Evolutionary conservation across 1,139 yeast genomes (phyloP).

Genomic region (Wickerhamiella pararugosa): DNA sequence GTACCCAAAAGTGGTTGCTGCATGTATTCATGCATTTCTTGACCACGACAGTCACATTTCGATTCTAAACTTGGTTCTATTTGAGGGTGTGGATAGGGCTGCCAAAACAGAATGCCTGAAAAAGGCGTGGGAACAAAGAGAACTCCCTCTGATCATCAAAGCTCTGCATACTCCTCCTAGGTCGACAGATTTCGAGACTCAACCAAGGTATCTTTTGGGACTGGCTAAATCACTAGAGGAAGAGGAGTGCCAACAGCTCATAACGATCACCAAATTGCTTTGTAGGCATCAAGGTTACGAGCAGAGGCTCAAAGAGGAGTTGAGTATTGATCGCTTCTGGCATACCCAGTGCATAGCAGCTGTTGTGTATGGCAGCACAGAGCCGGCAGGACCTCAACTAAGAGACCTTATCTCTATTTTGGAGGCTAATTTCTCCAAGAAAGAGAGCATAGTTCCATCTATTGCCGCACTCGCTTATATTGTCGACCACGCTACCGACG

Average conservation of each 20-base stretch:
- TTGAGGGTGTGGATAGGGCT: background rate
- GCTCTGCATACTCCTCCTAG: conserved; percentile 3
- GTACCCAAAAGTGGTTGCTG: background rate
- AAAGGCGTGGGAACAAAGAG: background rate
- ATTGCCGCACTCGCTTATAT: too few species aligned
- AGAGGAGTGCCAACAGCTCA: background rate
- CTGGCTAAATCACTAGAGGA: background rate
- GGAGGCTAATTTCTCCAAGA: too few species aligned
- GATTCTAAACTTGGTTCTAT: background rate
- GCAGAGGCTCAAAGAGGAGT: background rate
- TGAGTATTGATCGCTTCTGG: too few species aligned
- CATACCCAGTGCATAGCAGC: too few species aligned
- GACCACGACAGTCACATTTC: background rate
- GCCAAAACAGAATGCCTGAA: background rate
- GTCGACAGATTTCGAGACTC: conserved; percentile 3
- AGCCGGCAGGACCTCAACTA: too few species aligned
- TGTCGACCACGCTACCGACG: too few species aligned
- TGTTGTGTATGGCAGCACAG: too few species aligned
- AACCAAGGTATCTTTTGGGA: conserved; percentile 6
- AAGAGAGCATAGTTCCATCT: too few species aligned
- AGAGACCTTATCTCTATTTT: too few species aligned
- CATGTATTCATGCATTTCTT: background rate
- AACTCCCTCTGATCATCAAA: background rate
- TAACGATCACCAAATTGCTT: background rate
- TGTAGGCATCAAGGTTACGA: background rate